Evolutionary conservation across 2,329 filamentous ascomycete genomes (phyloP).

Genomic region (Cladophialophora immunda): DNA sequence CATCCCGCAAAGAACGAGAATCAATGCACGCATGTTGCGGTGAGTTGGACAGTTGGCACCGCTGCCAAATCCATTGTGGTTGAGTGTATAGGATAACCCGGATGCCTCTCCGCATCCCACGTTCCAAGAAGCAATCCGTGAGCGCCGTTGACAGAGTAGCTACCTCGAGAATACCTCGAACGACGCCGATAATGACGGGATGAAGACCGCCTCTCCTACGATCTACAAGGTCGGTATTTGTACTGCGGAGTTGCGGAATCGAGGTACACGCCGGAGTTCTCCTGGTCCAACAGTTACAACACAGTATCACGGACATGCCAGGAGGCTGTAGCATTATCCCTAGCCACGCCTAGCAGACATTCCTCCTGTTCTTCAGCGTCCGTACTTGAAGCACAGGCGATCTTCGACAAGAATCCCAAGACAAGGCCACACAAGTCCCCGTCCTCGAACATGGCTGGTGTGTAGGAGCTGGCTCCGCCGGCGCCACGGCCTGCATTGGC

Average conservation of each 20-base stretch:
- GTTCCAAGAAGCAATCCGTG: too few relatives aligned
- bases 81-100: not conserved
- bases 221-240: not conserved
- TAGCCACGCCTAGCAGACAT: too few relatives aligned
- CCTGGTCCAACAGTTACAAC: not conserved
- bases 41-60: not conserved
- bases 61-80: not conserved
- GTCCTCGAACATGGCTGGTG: not conserved
- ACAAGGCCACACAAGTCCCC: too few relatives aligned
- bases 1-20: not conserved
- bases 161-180: not conserved
- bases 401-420: not conserved
- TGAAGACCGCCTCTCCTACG: not conserved
- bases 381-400: not conserved
- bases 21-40: not conserved
- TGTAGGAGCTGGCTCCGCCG: not conserved
- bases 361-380: not conserved
- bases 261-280: not conserved
- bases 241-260: not conserved
- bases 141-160: not conserved
- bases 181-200: not conserved
- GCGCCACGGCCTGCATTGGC: not conserved
- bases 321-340: not conserved
- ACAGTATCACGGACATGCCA: not conserved
- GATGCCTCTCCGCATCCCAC: too few relatives aligned